Base-by-base conservation (phyloP, 805 yeast genomes). In the Groenewaldozyma tartarivorans region DNA sequence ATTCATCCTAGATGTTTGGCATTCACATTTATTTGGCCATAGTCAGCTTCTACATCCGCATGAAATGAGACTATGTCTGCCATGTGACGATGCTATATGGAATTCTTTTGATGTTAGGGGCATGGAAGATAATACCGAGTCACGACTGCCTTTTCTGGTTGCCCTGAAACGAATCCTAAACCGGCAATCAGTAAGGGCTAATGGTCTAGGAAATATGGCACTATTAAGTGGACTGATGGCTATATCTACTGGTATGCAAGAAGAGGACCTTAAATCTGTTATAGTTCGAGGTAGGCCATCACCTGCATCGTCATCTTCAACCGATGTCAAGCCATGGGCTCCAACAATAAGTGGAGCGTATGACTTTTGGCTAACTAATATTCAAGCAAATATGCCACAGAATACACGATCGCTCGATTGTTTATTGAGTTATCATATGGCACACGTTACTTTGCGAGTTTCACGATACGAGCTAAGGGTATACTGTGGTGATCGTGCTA, bases 1-100 rank as follows among this genome's bases (percentile, higher is more conserved):
- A 9, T 86, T 85, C 56, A 81, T 80, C 55, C 67, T 81, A 51
- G 95, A 85, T 58, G 77, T 81, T 2, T 71, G 79, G 2, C 94
- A 86, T 62, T 81, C 86, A 30, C 74, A 81, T 13, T 71, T 82
- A 37, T 84, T 81, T 57, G 82, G 94, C 4, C 94, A 85, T 59
- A 74, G 80, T 43, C 64, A 74, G 51, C 55, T 70, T 24, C 57
- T 77, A 35, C 69, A 74, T 20, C 68, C 76, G 5, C 81, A 77
- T 52, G 84, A 79, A 51, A 65, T 78, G 35, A 77, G 79, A 46
- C 55, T 78, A 48, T 65, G 74, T 3, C 57, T 78, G 61, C 85
- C 84, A 1, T 79, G 81, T 48, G 72, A 73, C 40, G 85, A 79
- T 49, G 67, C 62, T 19, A 52, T 74, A 26, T 78, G 85, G 85